Conservation (phyloP, 768 basidiomycete genomes). For the Lanmaoa rubissima region DNA sequence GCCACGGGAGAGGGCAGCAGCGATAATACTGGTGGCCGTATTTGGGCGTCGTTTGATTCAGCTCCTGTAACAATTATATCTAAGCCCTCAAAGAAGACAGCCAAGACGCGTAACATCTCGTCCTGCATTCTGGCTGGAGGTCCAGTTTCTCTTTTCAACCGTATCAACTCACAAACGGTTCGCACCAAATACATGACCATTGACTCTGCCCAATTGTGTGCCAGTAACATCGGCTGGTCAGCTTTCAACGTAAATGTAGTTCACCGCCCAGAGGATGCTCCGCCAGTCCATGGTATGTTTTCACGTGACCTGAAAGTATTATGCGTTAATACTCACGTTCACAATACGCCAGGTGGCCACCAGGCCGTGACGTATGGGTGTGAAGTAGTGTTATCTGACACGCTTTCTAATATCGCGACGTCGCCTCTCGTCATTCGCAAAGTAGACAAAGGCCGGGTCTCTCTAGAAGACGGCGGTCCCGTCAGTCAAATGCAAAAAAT, state of each 20-base stretch:
- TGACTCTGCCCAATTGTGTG: slow-evolving; percentile 77
- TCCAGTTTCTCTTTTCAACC: slow-evolving; percentile 90
- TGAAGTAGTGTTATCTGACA: slow-evolving; percentile 82
- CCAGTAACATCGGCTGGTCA: slow-evolving; percentile 91
- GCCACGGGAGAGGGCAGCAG: slow-evolving; percentile 38
- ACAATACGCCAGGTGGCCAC: slow-evolving; percentile 51
- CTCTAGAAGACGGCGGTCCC: slow-evolving; percentile 86
- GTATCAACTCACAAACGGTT: slow-evolving; percentile 95
- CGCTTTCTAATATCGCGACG: slow-evolving; percentile 80
- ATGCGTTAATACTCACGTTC: slow-evolving; percentile 40
- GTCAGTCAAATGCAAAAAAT: slow-evolving; percentile 98
- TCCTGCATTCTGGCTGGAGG: slow-evolving; percentile 89
- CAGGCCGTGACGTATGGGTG: slow-evolving; percentile 91
- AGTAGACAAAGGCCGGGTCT: slow-evolving; percentile 86
- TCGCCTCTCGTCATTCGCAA: slow-evolving; percentile 87
- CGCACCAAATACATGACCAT: slow-evolving; percentile 98
- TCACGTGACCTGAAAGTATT: slow-evolving; percentile 49
- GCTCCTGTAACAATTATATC: slow-evolving; percentile 93
- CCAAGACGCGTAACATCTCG: slow-evolving; percentile 89
- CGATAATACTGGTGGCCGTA: slow-evolving; percentile 50
- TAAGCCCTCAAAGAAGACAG: slow-evolving; percentile 96
- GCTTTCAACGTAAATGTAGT: slow-evolving; percentile 93
- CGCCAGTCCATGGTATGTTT: slow-evolving; percentile 60
- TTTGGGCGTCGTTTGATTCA: slow-evolving; percentile 92
- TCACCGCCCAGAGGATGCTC: slow-evolving; percentile 63